These are phyloP conservation scores for Neurospora sp. DNA, from an alignment of 495 filamentous ascomycete genomes.

Conservation along the genomic window DNA sequence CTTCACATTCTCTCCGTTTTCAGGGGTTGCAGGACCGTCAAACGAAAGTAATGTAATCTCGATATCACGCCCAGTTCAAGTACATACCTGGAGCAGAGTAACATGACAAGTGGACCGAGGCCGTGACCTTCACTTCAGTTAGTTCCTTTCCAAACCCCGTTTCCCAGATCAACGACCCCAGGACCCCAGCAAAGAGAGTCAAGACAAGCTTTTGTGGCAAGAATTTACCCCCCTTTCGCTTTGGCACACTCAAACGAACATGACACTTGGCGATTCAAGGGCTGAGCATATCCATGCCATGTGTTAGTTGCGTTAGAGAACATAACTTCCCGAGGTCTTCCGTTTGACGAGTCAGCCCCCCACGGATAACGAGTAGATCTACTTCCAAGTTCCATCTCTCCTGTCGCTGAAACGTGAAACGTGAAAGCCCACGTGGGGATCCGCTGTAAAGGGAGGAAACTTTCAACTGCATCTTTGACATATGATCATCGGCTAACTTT, in stretches of 20 bases:
- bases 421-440: background rate
- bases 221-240: background rate
- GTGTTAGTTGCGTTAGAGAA: background rate
- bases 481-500: background rate
- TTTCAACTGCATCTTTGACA: background rate
- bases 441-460: background rate
- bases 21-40: background rate
- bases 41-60: too few species aligned
- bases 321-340: background rate
- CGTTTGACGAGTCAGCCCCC: background rate
- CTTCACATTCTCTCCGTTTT: background rate
- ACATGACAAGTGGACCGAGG: background rate
- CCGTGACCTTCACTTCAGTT: background rate
- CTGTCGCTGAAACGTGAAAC: background rate
- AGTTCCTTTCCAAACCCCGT: background rate
- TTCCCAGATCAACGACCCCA: background rate
- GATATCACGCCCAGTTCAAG: background rate
- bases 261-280: background rate
- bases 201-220: background rate
- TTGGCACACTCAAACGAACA: background rate
- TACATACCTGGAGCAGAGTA: background rate
- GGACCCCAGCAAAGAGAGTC: background rate
- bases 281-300: background rate
- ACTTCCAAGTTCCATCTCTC: background rate
- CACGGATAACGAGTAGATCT: background rate